phyloP scores from a whole-genome alignment of 2,329 filamentous ascomycete species.

The Sporothrix dimorphospora region DNA sequence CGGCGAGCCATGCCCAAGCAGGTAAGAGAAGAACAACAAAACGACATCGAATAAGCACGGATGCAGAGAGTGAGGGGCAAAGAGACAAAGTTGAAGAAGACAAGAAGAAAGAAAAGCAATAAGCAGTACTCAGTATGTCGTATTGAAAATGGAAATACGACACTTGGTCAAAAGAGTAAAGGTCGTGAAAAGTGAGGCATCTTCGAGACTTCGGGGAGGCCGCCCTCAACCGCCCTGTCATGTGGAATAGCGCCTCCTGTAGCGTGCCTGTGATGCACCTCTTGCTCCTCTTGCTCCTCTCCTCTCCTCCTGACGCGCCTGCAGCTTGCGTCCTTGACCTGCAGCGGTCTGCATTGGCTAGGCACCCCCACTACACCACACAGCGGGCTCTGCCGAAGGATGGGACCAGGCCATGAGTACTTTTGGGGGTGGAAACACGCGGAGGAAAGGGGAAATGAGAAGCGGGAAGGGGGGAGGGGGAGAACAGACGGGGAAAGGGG shows the following conservation, averaged over 20 bases:
- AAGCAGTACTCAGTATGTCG: too few species aligned
- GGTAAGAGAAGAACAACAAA: neutral
- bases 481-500: neutral
- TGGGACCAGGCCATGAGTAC: neutral
- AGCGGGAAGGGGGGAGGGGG: neutral
- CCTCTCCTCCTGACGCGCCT: neutral
- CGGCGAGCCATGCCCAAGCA: neutral
- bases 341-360: neutral
- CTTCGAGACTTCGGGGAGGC: conserved; percentile 3
- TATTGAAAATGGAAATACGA: too few species aligned
- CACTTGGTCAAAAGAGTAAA: too few species aligned
- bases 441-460: neutral
- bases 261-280: neutral
- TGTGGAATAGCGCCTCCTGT: conserved; percentile 2
- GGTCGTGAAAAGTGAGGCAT: too few species aligned
- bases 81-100: too few species aligned
- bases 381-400: conserved; percentile 4
- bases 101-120: too few species aligned
- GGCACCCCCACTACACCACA: neutral
- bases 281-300: too few species aligned
- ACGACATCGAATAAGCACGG: neutral
- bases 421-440: too few species aligned
- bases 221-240: conserved; percentile 5
- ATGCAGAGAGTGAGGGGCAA: too few species aligned
- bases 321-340: too few species aligned